Conservation (phyloP, 768 basidiomycete species). For the Amanita inopinata region DNA sequence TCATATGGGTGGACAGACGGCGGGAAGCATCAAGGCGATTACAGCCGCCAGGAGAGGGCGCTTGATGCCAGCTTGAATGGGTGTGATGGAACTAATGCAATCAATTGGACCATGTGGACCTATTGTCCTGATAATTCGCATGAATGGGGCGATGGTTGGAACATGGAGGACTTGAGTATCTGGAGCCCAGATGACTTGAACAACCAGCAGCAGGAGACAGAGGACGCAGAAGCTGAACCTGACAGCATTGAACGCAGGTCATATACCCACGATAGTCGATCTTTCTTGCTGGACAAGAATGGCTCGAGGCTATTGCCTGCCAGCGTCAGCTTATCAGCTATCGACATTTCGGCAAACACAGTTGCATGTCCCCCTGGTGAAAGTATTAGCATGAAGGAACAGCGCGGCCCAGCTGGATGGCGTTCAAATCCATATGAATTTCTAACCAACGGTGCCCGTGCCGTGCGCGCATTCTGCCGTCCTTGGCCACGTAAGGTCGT, state of each 20-base stretch:
- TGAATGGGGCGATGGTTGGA: slow-evolving; percentile 94
- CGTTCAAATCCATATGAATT: slow-evolving; percentile 54
- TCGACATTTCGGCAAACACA: background rate
- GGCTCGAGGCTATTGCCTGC: background rate
- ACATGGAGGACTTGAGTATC: slow-evolving; percentile 87
- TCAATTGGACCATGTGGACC: slow-evolving; percentile 84
- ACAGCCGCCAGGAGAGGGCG: slow-evolving; percentile 68
- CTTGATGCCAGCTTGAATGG: slow-evolving; percentile 77
- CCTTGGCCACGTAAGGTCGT: slow-evolving; percentile 75
- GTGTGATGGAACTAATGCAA: slow-evolving; percentile 61
- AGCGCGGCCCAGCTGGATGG: slow-evolving; percentile 18
- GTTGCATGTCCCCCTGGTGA: background rate
- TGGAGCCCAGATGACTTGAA: slow-evolving; percentile 71
- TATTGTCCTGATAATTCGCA: slow-evolving; percentile 80
- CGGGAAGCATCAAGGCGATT: slow-evolving; percentile 68
- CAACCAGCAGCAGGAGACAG: slow-evolving; percentile 15
- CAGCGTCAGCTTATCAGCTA: background rate
- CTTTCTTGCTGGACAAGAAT: slow-evolving; percentile 3
- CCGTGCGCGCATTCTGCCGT: slow-evolving; percentile 73
- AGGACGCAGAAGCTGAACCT: slow-evolving; percentile 2
- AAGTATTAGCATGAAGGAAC: background rate
- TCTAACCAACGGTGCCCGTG: slow-evolving; percentile 79
- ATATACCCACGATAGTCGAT: background rate
- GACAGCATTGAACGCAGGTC: slow-evolving; percentile 8
- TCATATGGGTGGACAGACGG: slow-evolving; percentile 74